Evolutionary conservation across 2,329 filamentous ascomycete genomes (phyloP).

Genomic region (Daldinia sp.): DNA sequence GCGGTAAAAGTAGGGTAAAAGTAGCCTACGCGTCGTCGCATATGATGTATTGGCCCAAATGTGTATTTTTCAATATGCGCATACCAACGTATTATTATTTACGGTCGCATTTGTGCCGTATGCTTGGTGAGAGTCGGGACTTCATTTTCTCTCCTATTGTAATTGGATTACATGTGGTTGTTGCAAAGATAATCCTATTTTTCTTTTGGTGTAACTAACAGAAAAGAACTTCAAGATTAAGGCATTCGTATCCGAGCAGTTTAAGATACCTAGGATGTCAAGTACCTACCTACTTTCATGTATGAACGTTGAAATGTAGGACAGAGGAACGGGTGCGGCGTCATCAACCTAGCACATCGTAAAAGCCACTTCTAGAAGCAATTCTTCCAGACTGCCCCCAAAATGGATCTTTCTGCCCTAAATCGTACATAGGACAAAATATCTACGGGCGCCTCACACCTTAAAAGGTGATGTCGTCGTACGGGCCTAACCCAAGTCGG

Average conservation of each 20-base stretch:
- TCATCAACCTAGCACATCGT: constrained; percentile 11
- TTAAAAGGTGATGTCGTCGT: constrained; percentile 36
- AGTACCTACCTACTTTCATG: not conserved
- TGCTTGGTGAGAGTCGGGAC: not conserved
- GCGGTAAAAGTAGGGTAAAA: constrained; percentile 18
- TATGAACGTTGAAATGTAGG: constrained; percentile 5
- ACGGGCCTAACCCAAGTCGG: constrained; percentile 28
- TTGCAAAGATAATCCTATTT: constrained; percentile 14
- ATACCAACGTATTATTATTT: not conserved
- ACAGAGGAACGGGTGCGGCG: constrained; percentile 3
- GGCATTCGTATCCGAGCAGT: not conserved
- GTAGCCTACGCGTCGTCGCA: constrained; percentile 15
- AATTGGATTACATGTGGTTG: constrained; percentile 9
- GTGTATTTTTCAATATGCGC: not conserved
- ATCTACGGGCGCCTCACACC: constrained; percentile 12
- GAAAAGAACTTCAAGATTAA: not conserved
- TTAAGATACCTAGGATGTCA: not conserved
- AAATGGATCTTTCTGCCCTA: constrained; percentile 1
- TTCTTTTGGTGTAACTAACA: not conserved
- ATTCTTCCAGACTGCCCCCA: constrained; percentile 1
- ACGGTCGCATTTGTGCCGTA: constrained; percentile 6
- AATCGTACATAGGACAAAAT: not conserved
- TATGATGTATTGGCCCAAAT: constrained; percentile 4
- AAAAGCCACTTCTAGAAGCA: constrained; percentile 33
- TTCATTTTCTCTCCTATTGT: constrained; percentile 18